phyloP scores from a whole-genome alignment of 2,329 filamentous ascomycete species.

The Hymenoscyphus fructigenus region DNA sequence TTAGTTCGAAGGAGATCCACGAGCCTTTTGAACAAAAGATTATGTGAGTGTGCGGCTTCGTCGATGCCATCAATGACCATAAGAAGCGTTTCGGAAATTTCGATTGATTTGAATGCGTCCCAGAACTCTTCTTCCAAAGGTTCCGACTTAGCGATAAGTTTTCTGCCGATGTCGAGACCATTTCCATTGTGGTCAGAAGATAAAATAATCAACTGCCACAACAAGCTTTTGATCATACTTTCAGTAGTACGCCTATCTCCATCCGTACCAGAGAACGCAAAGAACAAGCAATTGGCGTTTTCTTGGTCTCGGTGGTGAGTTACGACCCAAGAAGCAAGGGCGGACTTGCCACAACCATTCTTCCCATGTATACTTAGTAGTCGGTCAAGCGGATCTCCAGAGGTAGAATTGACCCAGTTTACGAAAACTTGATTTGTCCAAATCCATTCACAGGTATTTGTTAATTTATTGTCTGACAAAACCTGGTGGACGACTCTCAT shows the following conservation, averaged over 20 bases:
- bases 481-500: background rate
- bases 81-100: background rate
- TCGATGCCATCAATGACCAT: background rate
- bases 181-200: background rate
- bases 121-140: background rate
- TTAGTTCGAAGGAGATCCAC: background rate
- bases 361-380: slow-evolving; percentile 1
- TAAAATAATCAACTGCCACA: background rate
- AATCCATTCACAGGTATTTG: slow-evolving; percentile 1
- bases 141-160: background rate
- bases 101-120: background rate
- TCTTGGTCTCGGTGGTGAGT: background rate
- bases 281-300: background rate
- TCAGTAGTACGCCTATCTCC: background rate
- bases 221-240: background rate
- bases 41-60: background rate
- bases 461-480: background rate
- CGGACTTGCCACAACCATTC: slow-evolving; percentile 1
- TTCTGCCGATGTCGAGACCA: background rate
- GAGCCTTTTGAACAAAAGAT: background rate
- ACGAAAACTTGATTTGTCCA: background rate
- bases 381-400: background rate
- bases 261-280: background rate
- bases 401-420: background rate
- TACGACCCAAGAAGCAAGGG: background rate